Evolutionary conservation across 2,329 filamentous ascomycete species (phyloP), one percentile per base, ranked within the genome.

Genomic region (Fusarium anthophilum): DNA sequence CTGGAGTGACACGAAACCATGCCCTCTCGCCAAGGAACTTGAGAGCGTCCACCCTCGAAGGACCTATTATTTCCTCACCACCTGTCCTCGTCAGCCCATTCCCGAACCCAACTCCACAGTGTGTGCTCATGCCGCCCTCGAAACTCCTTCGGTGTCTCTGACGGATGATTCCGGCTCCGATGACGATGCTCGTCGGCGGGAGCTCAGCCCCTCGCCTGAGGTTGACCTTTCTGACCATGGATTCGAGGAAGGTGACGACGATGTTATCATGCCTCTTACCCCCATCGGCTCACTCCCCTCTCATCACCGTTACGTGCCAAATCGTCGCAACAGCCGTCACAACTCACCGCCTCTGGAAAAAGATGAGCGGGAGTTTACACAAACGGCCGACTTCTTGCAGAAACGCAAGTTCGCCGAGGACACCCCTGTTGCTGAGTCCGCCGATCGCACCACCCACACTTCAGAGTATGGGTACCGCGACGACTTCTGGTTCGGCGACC

Each of bases 51-150:
- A 98, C 81, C 96, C 96, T 26, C 93, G 96, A 80, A 94, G 96
- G 83, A 95, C 97, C 53, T 98, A 98, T 86, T 98, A 97, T 85
- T 98, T 95, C 84, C 90, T 99, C 69, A 97, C 94, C 44, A 97
- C 93, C n/a, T 92, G 89, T 79, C 91, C 93, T 53, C 94, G 93
- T 80, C 94, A 96, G 80, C 91, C 94, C 43, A 90, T 98, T 26
- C 94, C 94, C 5, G 86, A 82, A 62, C 70, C 79, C 44, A 78
- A 75, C 87, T 77, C 78, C 48, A 65, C 74, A 15, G 67, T 76
- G 37, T 62, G 77, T 37, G 67, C 71, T 37, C 75, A 68, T 47
- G 67, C 77, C 47, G 85, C 90, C 72, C 91, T 94, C 70, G 91
- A 97, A 70, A 96, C 96, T 6, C 96, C 96, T 2, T 96, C 94